Evolutionary conservation across 2,329 filamentous ascomycete species (phyloP).

Genomic region (Simplicillium aogashimaense): DNA sequence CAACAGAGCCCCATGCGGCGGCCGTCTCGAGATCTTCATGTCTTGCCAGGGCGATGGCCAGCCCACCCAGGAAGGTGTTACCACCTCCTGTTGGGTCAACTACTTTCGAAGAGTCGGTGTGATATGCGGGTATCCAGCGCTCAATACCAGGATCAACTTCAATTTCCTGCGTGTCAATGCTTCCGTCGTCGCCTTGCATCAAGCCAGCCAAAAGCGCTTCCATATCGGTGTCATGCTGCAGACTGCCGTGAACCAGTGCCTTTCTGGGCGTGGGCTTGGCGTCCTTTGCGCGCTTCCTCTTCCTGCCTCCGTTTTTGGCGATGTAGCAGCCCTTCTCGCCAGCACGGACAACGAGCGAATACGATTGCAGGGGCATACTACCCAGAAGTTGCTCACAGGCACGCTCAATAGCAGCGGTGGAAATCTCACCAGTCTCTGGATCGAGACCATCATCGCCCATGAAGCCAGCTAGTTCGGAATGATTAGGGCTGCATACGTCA

Average conservation of each 20-base stretch:
- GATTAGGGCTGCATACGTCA: conserved; percentile 68
- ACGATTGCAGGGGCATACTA: conserved; percentile 54
- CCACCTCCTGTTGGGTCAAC: conserved; percentile 93
- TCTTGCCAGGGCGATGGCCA: conserved; percentile 48
- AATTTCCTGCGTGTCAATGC: conserved; percentile 46
- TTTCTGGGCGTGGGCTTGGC: conserved; percentile 24
- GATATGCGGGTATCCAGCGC: conserved; percentile 72
- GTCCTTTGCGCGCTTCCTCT: conserved; percentile 21
- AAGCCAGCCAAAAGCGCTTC: conserved; percentile 50
- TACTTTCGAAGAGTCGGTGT: conserved; percentile 44
- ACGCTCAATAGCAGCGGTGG: conserved; percentile 41
- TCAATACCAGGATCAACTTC: conserved; percentile 55
- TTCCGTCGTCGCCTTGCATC: conserved; percentile 41
- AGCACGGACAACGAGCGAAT: conserved; percentile 58
- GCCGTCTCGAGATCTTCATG: conserved; percentile 57
- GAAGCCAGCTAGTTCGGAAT: conserved; percentile 77
- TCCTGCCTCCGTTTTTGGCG: conserved; percentile 46
- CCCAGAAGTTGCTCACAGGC: conserved; percentile 53
- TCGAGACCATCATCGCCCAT: conserved; percentile 56
- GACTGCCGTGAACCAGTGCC: conserved; percentile 36
- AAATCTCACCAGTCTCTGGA: conserved; percentile 43
- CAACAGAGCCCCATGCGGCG: conserved; percentile 67
- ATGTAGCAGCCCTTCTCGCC: conserved; percentile 65
- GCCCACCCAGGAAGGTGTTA: conserved; percentile 71
- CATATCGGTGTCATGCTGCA: conserved; percentile 54